Percentiles rank a stretch among this genome's conserved stretches.
phyloP scores from a whole-genome alignment of 2,329 filamentous ascomycete species.

The Trichoderma sp. region DNA sequence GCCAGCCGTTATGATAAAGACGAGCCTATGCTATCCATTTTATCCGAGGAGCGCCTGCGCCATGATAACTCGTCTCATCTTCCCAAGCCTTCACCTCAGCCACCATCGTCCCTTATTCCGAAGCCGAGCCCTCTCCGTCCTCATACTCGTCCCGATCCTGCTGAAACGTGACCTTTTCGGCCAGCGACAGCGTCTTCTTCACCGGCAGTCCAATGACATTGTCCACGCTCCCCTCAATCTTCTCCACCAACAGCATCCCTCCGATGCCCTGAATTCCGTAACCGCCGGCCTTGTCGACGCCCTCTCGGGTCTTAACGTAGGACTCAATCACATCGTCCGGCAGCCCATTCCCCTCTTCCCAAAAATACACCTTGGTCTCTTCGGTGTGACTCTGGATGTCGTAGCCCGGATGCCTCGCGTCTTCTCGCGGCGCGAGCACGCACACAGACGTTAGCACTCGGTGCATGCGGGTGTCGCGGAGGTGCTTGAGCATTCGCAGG shows the following conservation, averaged over 20 bases:
- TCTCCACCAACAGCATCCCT: slow-evolving; percentile 82
- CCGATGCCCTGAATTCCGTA: slow-evolving; percentile 93
- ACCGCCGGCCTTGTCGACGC: slow-evolving; percentile 92
- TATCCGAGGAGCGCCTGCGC: not conserved
- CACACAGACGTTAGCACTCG: slow-evolving; percentile 85
- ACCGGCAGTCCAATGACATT: slow-evolving; percentile 93
- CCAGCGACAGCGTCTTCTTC: slow-evolving; percentile 73
- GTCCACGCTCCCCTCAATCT: slow-evolving; percentile 85
- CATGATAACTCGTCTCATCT: not conserved
- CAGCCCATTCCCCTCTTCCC: slow-evolving; percentile 59
- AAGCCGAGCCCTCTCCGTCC: slow-evolving; percentile 49
- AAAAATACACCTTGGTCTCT: slow-evolving; percentile 90
- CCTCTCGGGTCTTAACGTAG: slow-evolving; percentile 84
- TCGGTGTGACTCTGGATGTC: slow-evolving; percentile 78
- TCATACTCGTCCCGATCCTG: slow-evolving; percentile 66
- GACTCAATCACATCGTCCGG: slow-evolving; percentile 79
- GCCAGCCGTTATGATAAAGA: too few species aligned
- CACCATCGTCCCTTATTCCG: slow-evolving; percentile 32
- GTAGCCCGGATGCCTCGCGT: slow-evolving; percentile 83
- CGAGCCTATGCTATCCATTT: too few species aligned
- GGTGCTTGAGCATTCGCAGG: slow-evolving; percentile 75
- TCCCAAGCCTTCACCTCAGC: not conserved
- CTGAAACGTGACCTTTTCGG: slow-evolving; percentile 82
- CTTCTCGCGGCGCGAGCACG: slow-evolving; percentile 78
- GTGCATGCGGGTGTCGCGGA: slow-evolving; percentile 77